Evolutionary conservation across 768 basidiomycete species (phyloP), one percentile per base, ranked within the genome.

Genomic region (Podaxis sp.): DNA sequence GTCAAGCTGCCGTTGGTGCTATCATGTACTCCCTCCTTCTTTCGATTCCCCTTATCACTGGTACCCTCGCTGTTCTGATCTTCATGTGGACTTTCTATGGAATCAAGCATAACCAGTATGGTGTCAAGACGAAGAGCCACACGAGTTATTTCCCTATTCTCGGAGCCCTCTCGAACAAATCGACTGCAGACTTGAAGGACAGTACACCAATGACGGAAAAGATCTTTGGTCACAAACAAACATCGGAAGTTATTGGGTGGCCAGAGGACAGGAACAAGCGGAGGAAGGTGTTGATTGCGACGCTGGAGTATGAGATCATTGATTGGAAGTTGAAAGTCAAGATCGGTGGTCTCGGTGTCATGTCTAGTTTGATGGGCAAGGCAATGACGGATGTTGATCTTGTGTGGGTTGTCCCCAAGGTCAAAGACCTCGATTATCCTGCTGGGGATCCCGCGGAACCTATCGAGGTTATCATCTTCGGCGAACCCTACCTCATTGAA

Each of bases 261-360:
- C 95, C 95, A 0, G 95, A 97, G 72, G 89, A 92, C 77, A 90
- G 89, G 77, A 83, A 88, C 70, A 97, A 96, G 76, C 87, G 95
- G 53, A 84, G 95, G 72, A 93, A 90, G 74, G 93, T 96, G 28
- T 83, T 97, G 51, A 97, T 97, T 64, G 80, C 95, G 17, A 96
- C 95, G 0, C 82, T 97, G 56, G 95, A 97, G 76, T 97, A 97
- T 76, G 95, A 97, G 74, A 92, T 97, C 71, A 87, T 97, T 70
- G 95, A 96, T 71, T 97, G 95, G 95, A 96, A 96, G 76, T 76
- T 96, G 65, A 97, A 97, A 76, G 95, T 97, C 80, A 96, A 96
- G 82, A 96, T 96, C 66, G 95, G 95, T 78, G 95, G 95, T 75
- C 82, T 97, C 19, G 95, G 95, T 81, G 95, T 96, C 78, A 97